Base-by-base conservation (phyloP, 495 filamentous ascomycete species). In the Annulohypoxylon bovei region DNA sequence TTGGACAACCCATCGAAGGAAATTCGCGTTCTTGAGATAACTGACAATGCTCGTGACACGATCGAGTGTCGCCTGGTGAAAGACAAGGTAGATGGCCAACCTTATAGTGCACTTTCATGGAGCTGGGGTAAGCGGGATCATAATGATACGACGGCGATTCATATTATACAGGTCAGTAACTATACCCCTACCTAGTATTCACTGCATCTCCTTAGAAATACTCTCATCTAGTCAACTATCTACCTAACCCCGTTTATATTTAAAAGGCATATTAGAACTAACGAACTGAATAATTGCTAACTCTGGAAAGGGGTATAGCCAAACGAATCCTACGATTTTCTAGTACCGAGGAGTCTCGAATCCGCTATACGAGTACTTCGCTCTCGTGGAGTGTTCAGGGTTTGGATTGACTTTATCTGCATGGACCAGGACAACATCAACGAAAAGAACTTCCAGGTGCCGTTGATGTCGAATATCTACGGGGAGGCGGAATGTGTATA, bases 401-500 rank as follows among this genome's bases (percentile, higher is more conserved):
- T 68, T 18, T 68, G 65, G 65, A 46, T 68, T 1, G 65, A 62
- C 46, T 62, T 33, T 9, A 22, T 68, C 30, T 68, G 65, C 9
- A 62, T 68, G 33, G 58, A 68, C 18, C 57, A 68, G 25, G 44
- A 37, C 23, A 39, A 49, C 14, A 44, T 33, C 30, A 40, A 62
- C 9, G 57, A 50, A 11, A 65, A 58, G 35, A 57, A 57, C 32
- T 37, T 39, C 50, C 53, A 58, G 23, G 53, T 65, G 16, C 53
- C 53, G 9, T 50, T 65, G 44, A 78, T 79, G 75, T 23, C 61
- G 8, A 62, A 52, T 1, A 70, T 79, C 12, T 78, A 77, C 37
- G 58, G 65, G 6, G 23, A 56, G 7, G 76, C 77, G 1, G 57
- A 57, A 12, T 54, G 63, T n/a, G 75, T 78, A 1, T 70, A 63